Conservation (phyloP, 2,329 filamentous ascomycete genomes). For the Pyricularia sp. region DNA sequence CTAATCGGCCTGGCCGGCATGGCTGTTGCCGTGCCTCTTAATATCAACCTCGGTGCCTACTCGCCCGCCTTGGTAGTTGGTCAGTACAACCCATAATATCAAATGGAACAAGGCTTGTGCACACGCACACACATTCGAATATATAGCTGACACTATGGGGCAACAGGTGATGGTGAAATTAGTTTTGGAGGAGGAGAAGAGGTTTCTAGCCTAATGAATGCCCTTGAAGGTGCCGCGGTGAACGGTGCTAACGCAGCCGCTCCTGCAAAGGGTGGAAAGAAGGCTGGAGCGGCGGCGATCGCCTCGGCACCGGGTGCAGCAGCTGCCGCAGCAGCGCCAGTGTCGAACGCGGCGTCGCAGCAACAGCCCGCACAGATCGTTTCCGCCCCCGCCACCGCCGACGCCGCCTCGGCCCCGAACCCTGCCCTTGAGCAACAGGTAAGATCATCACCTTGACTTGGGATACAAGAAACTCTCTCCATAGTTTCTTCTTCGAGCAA, state of each 20-base stretch:
- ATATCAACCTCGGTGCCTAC: conserved; percentile 34
- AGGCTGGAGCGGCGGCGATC: neutral
- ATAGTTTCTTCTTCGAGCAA: too few species aligned
- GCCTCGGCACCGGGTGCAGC: conserved; percentile 7
- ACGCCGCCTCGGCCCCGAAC: conserved; percentile 16
- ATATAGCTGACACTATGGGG: conserved; percentile 7
- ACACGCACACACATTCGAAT: neutral
- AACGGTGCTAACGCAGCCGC: conserved; percentile 25
- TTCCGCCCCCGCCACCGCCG: conserved; percentile 3
- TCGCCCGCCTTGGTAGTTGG: conserved; percentile 31
- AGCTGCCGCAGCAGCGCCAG: conserved; percentile 10
- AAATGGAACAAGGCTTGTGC: neutral
- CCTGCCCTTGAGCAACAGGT: conserved; percentile 26
- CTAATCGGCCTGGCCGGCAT: conserved; percentile 9
- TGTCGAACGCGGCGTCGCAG: conserved; percentile 6
- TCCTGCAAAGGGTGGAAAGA: conserved; percentile 1
- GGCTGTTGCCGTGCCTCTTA: conserved; percentile 10
- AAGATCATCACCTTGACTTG: conserved; percentile 9
- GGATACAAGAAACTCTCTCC: neutral
- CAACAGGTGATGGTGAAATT: conserved; percentile 33
- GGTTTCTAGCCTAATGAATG: conserved; percentile 34
- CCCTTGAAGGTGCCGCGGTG: conserved; percentile 35
- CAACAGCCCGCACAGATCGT: neutral
- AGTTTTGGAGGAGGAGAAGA: conserved; percentile 35
- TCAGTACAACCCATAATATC: conserved; percentile 9